Evolutionary conservation across 345 rosid species (phyloP).

Genomic region (Gossypium mustelinum): DNA sequence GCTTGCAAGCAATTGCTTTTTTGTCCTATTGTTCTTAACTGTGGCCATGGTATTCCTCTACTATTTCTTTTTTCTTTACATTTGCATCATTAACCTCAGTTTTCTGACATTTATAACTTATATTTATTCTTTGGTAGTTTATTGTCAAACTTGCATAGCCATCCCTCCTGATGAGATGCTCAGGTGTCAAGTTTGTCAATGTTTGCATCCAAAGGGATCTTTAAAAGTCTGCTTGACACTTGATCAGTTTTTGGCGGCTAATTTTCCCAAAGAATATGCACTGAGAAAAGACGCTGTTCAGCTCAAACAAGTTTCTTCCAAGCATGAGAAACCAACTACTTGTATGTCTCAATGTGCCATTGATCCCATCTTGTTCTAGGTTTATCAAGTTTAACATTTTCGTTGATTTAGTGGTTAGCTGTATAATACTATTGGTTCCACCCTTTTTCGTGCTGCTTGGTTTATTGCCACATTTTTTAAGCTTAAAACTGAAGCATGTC

Average conservation of each 20-base stretch:
- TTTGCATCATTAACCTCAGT: not conserved
- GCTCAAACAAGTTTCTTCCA: constrained; percentile 22
- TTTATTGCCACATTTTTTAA: not conserved
- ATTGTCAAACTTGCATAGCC: constrained; percentile 61
- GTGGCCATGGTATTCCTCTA: constrained; percentile 68
- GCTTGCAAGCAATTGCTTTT: constrained; percentile 64
- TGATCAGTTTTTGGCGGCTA: constrained; percentile 52
- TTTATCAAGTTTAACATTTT: not conserved
- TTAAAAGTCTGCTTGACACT: constrained; percentile 71
- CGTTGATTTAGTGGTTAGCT: constrained; percentile 11
- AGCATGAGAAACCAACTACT: constrained; percentile 27
- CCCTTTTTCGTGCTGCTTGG: not conserved
- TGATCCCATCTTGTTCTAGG: not conserved
- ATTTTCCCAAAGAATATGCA: constrained; percentile 58
- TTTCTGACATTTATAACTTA: not conserved
- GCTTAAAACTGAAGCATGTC: not conserved
- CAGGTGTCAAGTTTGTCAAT: constrained; percentile 59
- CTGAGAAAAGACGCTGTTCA: constrained; percentile 37
- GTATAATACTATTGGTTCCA: not conserved
- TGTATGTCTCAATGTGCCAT: constrained; percentile 23
- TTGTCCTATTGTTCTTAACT: constrained; percentile 66
- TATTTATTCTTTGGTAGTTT: constrained; percentile 37
- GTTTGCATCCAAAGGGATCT: constrained; percentile 49
- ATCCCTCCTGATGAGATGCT: constrained; percentile 34
- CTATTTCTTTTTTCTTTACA: not conserved